Evolutionary conservation across 352 stramenopile species (phyloP).

Genomic region (Phytophthora megakarya): DNA sequence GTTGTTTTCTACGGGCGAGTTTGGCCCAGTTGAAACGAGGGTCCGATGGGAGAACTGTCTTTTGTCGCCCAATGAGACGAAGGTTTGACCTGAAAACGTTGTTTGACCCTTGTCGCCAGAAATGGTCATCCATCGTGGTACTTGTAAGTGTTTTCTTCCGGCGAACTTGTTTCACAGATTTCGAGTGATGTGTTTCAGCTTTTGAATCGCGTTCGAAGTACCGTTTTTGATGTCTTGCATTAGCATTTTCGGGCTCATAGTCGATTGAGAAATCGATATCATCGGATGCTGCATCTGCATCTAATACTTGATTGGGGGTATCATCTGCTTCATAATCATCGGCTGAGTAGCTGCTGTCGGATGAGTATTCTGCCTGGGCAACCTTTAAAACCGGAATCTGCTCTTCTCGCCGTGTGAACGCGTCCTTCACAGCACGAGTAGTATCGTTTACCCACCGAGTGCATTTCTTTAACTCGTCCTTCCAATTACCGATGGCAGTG

Average conservation of each 20-base stretch:
- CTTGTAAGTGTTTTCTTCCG: constrained; percentile 15
- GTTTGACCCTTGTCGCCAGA: constrained; percentile 15
- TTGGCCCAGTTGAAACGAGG: constrained; percentile 54
- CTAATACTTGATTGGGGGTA: neutral
- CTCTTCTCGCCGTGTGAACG: constrained; percentile 37
- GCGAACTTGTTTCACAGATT: neutral
- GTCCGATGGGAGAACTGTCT: constrained; percentile 41
- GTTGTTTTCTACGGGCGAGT: constrained; percentile 43
- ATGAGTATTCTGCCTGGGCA: constrained; percentile 22
- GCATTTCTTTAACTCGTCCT: constrained; percentile 51
- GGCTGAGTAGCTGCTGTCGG: constrained; percentile 23
- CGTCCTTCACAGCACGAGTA: constrained; percentile 34
- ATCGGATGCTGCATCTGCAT: neutral
- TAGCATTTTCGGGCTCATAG: constrained; percentile 10
- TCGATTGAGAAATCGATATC: constrained; percentile 26
- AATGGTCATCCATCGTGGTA: constrained; percentile 50
- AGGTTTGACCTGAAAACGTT: constrained; percentile 39
- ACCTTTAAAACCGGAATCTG: constrained; percentile 13
- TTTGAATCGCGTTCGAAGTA: constrained; percentile 1
- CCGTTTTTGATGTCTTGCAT: neutral
- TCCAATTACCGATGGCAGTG: constrained; percentile 48
- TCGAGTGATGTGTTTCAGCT: neutral
- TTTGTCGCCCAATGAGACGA: constrained; percentile 40
- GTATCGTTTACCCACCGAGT: constrained; percentile 58
- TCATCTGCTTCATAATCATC: constrained; percentile 8